phyloP scores from a whole-genome alignment of 306 rosid species.

The Amphicarpaea edgeworthii region DNA sequence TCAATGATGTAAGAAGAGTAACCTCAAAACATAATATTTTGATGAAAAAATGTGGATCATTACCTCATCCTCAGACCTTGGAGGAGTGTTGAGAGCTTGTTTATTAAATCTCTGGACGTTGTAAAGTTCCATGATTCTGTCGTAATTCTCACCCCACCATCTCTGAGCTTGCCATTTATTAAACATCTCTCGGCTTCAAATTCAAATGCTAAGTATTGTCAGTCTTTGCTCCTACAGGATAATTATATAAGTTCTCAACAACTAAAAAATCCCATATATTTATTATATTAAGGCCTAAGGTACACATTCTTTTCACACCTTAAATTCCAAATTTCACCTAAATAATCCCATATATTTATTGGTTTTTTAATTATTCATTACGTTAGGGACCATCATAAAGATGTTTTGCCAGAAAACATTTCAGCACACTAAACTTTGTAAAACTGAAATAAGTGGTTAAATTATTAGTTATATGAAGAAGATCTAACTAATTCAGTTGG shows the following conservation, averaged over 20 bases:
- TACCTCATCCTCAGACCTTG: slow-evolving; percentile 92
- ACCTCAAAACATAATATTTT: slow-evolving; percentile 5
- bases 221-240: slow-evolving; percentile 47
- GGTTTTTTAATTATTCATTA: not conserved
- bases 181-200: slow-evolving; percentile 93
- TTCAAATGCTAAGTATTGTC: slow-evolving; percentile 48
- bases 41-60: slow-evolving; percentile 10
- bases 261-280: slow-evolving; percentile 36
- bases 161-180: slow-evolving; percentile 93
- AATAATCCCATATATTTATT: too few species aligned
- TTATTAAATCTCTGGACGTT: slow-evolving; percentile 91
- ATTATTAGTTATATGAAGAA: too few species aligned
- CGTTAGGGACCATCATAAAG: not conserved
- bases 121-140: slow-evolving; percentile 90
- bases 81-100: slow-evolving; percentile 85
- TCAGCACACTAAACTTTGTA: not conserved
- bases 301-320: not conserved
- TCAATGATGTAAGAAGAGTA: not conserved
- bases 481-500: too few species aligned
- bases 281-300: slow-evolving; percentile 14
- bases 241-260: slow-evolving; percentile 43
- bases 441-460: not conserved
- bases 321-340: slow-evolving; percentile 2
- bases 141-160: slow-evolving; percentile 99
- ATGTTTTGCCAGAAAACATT: not conserved